These are phyloP conservation scores for Aspergillus novoparasiticus DNA, from an alignment of 2,329 filamentous ascomycete species.

Conservation along the genomic window DNA sequence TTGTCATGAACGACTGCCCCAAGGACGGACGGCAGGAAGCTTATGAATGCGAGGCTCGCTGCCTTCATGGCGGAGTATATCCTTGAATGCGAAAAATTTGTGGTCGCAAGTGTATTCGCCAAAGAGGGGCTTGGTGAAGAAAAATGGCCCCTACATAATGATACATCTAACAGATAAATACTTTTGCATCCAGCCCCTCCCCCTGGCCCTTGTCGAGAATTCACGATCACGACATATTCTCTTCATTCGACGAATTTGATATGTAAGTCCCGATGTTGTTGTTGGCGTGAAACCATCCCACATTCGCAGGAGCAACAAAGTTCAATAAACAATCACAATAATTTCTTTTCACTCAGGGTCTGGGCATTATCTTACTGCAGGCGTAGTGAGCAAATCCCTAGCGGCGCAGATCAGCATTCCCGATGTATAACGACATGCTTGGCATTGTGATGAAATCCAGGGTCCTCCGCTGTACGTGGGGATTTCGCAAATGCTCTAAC, in stretches of 20 bases:
- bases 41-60: not conserved
- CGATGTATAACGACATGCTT: conserved; percentile 27
- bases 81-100: not conserved
- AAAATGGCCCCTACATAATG: not conserved
- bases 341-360: not conserved
- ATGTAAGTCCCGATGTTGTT: not conserved
- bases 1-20: conserved; percentile 9
- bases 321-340: not conserved
- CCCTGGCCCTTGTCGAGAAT: not conserved
- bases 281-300: not conserved
- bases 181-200: not conserved
- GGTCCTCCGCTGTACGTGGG: not conserved
- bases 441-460: conserved; percentile 27
- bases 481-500: not conserved
- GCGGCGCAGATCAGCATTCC: not conserved
- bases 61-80: not conserved
- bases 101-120: not conserved
- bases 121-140: not conserved
- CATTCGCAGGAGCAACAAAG: not conserved
- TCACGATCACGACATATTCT: not conserved
- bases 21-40: not conserved
- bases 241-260: not conserved
- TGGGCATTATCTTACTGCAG: not conserved
- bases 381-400: not conserved
- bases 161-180: not conserved